Conservation (phyloP, 768 basidiomycete genomes). For the Tylopilus sp. region DNA sequence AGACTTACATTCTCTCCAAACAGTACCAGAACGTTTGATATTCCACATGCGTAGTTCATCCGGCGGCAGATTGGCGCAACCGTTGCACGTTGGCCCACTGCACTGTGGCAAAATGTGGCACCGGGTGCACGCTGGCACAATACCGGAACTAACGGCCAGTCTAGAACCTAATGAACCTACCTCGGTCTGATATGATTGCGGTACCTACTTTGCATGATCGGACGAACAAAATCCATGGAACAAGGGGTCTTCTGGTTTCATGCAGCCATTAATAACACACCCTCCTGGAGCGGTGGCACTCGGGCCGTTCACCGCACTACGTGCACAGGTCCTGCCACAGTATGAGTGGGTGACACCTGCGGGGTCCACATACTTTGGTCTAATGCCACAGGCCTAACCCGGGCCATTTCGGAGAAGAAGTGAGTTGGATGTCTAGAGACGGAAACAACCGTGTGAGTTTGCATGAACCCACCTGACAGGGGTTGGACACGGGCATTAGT, state of each 20-base stretch:
- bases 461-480: conserved; percentile 26
- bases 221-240: conserved; percentile 58
- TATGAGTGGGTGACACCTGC: conserved; percentile 55
- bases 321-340: conserved; percentile 61
- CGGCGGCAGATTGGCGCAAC: conserved; percentile 46
- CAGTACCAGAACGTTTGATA: conserved; percentile 41
- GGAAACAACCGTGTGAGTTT: conserved; percentile 14
- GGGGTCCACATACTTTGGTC: conserved; percentile 59
- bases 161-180: conserved; percentile 30
- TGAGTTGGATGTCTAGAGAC: conserved; percentile 8
- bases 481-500: conserved; percentile 20
- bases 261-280: conserved; percentile 52
- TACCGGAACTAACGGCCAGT: conserved; percentile 48
- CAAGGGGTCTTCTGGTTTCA: conserved; percentile 45
- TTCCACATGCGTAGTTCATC: conserved; percentile 46
- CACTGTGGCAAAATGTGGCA: conserved; percentile 48
- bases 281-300: conserved; percentile 34
- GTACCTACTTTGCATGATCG: conserved; percentile 51
- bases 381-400: conserved; percentile 53
- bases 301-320: conserved; percentile 32
- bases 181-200: conserved; percentile 1
- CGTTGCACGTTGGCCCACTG: conserved; percentile 45
- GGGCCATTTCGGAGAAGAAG: conserved; percentile 6
- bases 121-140: conserved; percentile 47
- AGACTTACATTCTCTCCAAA: conserved; percentile 51